These are phyloP conservation scores for Blastocystis sp. DNA, from an alignment of 352 stramenopile genomes.

Conservation along the genomic window DNA sequence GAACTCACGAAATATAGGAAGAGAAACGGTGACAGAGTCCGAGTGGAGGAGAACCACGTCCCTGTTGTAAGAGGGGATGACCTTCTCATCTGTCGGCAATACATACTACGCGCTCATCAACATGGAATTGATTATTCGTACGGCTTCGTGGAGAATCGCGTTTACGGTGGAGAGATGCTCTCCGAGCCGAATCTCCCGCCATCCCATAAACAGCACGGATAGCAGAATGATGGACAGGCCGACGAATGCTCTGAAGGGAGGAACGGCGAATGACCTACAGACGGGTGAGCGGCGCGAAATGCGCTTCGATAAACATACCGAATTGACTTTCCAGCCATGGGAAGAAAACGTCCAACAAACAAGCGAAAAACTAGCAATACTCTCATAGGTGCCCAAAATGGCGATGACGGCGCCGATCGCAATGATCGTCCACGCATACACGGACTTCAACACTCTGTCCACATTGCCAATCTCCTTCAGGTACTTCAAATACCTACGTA, in stretches of 20 bases:
- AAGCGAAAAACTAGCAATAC: conserved; percentile 29
- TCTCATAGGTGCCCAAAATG: conserved; percentile 60
- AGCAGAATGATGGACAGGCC: not conserved
- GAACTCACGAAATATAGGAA: not conserved
- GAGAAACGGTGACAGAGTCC: not conserved
- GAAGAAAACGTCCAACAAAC: not conserved
- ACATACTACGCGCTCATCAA: conserved; percentile 17
- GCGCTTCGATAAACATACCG: not conserved
- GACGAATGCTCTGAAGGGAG: not conserved
- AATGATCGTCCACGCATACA: conserved; percentile 6
- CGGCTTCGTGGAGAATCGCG: conserved; percentile 25
- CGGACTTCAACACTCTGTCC: not conserved
- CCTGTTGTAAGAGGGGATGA: conserved; percentile 13
- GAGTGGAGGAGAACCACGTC: conserved; percentile 44
- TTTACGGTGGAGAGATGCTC: conserved; percentile 23
- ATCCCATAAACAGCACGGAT: conserved; percentile 22
- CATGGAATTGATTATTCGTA: not conserved
- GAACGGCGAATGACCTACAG: not conserved
- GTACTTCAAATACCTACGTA: conserved; percentile 34
- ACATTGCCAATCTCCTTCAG: conserved; percentile 21
- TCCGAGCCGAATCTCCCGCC: conserved; percentile 12
- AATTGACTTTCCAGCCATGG: not conserved
- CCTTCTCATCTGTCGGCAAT: conserved; percentile 40
- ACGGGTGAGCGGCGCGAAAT: not conserved
- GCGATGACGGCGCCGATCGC: conserved; percentile 33